phyloP scores from a whole-genome alignment of 768 basidiomycete genomes.

The Lactifluus piperatus region DNA sequence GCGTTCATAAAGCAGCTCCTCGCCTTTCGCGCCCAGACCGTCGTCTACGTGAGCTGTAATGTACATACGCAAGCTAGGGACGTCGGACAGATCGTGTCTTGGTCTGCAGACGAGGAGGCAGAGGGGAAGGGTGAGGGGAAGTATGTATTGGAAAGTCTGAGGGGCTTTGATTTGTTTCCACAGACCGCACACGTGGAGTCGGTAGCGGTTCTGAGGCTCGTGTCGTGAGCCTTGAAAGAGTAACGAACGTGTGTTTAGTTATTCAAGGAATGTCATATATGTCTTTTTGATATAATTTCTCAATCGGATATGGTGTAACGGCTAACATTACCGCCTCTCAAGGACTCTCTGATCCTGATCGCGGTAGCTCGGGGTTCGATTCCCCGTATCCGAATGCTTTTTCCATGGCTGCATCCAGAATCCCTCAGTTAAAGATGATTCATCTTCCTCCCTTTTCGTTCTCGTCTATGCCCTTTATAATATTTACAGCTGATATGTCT shows the following conservation, averaged over 20 bases:
- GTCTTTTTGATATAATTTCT: accelerated
- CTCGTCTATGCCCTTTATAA: too few relatives aligned
- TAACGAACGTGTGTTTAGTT: too few relatives aligned
- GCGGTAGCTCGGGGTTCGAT: slow-evolving; percentile 37
- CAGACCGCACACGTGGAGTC: slow-evolving; percentile 46
- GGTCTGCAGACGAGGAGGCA: slow-evolving; percentile 33
- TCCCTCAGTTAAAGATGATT: too few relatives aligned
- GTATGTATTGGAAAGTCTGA: slow-evolving; percentile 75
- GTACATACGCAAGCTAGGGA: slow-evolving; percentile 91
- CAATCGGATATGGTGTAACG: slow-evolving; percentile 31
- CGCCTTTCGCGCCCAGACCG: slow-evolving; percentile 50
- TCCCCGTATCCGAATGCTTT: slow-evolving; percentile 30
- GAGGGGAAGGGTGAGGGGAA: slow-evolving; percentile 28
- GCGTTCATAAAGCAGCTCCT: slow-evolving; percentile 71
- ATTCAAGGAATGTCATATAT: too few relatives aligned
- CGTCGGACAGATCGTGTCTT: slow-evolving; percentile 56
- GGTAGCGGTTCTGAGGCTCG: slow-evolving; percentile 47
- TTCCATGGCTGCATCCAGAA: background rate
- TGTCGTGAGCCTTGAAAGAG: background rate
- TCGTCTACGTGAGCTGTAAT: slow-evolving; percentile 93
- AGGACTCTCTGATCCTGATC: background rate
- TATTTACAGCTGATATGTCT: background rate
- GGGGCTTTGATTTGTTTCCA: slow-evolving; percentile 93
- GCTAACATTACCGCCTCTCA: slow-evolving; percentile 33
- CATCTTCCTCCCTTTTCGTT: too few relatives aligned